A percentile compares a stretch with the other conserved stretches of the same genome.
phyloP scores from a whole-genome alignment of 2,329 filamentous ascomycete genomes.

The Oidium heveae region DNA sequence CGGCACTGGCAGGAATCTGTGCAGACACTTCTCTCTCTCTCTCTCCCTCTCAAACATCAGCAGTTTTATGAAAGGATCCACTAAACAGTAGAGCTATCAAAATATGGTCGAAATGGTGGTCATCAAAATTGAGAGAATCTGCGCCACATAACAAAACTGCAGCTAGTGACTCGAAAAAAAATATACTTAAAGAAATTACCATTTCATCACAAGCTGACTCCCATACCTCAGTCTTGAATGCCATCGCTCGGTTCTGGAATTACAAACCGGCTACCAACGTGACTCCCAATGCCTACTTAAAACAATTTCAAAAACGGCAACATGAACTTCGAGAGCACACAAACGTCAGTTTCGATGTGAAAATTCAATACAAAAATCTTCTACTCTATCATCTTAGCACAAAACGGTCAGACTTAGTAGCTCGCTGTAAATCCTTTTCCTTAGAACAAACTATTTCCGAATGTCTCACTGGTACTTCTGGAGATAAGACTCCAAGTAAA shows the following conservation, averaged over 20 bases:
- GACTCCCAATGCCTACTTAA: too few species aligned
- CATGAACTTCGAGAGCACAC: not conserved
- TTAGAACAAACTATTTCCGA: not conserved
- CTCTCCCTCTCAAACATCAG: not conserved
- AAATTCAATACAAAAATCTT: not conserved
- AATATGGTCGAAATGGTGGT: not conserved
- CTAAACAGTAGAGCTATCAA: not conserved
- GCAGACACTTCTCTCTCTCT: too few species aligned
- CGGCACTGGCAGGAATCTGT: too few species aligned
- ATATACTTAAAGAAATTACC: not conserved
- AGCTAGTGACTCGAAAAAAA: not conserved
- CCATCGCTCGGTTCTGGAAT: not conserved
- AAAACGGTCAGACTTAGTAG: not conserved
- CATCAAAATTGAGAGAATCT: not conserved
- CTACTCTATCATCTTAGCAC: not conserved
- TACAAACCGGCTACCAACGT: not conserved
- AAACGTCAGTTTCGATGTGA: not conserved
- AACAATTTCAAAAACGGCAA: not conserved
- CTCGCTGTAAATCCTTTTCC: not conserved
- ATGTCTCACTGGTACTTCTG: too few species aligned
- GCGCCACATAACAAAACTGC: not conserved
- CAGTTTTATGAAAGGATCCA: not conserved
- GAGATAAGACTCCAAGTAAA: too few species aligned
- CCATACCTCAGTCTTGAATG: not conserved
- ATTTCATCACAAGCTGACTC: not conserved